Evolutionary conservation across 371 early-diverging fungal genomes (phyloP), one percentile per base, ranked within the genome.

Genomic region (Smittium culicis): DNA sequence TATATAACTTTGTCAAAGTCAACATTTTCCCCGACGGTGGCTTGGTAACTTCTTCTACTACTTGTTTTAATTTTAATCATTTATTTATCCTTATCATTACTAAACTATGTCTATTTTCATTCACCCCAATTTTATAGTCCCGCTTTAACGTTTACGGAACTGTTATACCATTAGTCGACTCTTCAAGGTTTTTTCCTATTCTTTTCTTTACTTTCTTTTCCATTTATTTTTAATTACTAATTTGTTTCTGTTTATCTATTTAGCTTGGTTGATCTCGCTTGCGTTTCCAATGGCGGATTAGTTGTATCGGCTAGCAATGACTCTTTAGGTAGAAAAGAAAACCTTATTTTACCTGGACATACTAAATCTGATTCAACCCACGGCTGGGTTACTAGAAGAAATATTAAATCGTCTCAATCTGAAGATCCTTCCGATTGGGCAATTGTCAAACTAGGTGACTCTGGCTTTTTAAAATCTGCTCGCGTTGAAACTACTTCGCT

Each of bases 1-100:
- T 76, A 14, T 90, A 74, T 71, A 90, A 85, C 59, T 87, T 87
- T 70, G 71, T 94, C 57, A 84, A 92, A 65, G 77, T 93, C 67
- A 85, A 83, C 61, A 86, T 89, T 73, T 87, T 84, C 69, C 92
- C 93, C 8, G 91, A 92, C 73, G 95, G 95, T 63, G 93, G 92
- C 65, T 68, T 78, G 57, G 57, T 57, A 57, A 11, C 25, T 35
- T 63, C 28, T 25, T 63, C 28, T 63, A 8, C 28, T 14, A 11
- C 25, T 63, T n/a, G n/a, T n/a, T n/a, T n/a, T n/a, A n/a, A n/a
- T n/a, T n/a, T n/a, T n/a, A n/a, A n/a, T 57, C 25, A 27, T n/a
- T 57, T n/a, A 57, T 27, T 25, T 57, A 57, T 25, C 25, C 27
- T 57, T n/a, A n/a, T n/a, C n/a, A n/a, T n/a, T n/a, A 5, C 27